Conservation (phyloP, 352 stramenopile genomes). For the Elongisporangium prolatum region DNA sequence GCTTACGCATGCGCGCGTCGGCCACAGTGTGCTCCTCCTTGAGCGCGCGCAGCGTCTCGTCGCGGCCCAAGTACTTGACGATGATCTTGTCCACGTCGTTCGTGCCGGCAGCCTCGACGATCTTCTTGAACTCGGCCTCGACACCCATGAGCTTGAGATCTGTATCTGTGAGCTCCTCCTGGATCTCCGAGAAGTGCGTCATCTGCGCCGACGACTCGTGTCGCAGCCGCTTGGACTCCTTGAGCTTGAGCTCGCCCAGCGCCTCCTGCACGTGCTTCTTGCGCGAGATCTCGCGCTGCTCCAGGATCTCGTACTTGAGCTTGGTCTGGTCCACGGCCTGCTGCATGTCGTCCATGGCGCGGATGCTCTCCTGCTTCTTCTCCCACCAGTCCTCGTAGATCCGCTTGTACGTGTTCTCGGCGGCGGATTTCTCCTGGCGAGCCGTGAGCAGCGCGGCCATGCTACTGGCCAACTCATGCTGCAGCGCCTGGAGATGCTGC, state of each 20-base stretch:
- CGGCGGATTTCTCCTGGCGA: constrained; percentile 65
- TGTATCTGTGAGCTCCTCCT: constrained; percentile 70
- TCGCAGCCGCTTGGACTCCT: constrained; percentile 60
- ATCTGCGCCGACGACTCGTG: constrained; percentile 74
- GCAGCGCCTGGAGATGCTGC: constrained; percentile 44
- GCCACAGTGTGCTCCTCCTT: constrained; percentile 76
- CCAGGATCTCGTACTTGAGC: constrained; percentile 69
- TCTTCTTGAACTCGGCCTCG: constrained; percentile 70
- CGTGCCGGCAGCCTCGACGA: constrained; percentile 69
- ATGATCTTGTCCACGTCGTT: constrained; percentile 85
- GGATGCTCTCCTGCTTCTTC: constrained; percentile 67
- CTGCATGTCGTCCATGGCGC: constrained; percentile 68
- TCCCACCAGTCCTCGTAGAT: constrained; percentile 66
- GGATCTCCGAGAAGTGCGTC: constrained; percentile 74
- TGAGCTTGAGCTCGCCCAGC: constrained; percentile 65
- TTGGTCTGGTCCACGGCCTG: constrained; percentile 71
- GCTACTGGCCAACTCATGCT: constrained; percentile 50
- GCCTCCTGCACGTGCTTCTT: constrained; percentile 73
- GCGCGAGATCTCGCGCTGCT: constrained; percentile 66
- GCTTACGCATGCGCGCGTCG: constrained; percentile 69
- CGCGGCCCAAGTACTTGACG: constrained; percentile 57
- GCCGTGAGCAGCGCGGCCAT: constrained; percentile 47
- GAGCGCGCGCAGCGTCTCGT: constrained; percentile 64
- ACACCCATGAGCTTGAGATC: constrained; percentile 62
- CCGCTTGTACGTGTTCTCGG: constrained; percentile 61